phyloP scores from a whole-genome alignment of 1,139 yeast species.

The Yamadazyma friedrichii region DNA sequence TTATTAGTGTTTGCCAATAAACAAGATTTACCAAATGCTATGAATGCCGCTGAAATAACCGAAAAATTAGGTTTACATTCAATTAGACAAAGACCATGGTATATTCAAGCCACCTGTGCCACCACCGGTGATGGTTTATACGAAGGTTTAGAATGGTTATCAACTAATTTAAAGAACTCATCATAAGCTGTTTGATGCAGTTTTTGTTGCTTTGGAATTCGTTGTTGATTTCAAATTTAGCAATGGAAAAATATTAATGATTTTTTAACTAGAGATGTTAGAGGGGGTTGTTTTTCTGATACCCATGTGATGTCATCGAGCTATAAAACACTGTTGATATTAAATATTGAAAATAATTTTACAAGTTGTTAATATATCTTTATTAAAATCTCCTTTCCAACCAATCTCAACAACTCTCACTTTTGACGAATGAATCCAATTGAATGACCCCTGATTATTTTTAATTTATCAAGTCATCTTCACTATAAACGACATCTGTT shows the following conservation, averaged over 20 bases:
- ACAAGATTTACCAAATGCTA: constrained; percentile 45
- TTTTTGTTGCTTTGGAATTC: background rate
- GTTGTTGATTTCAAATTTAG: background rate
- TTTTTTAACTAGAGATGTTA: too few species aligned
- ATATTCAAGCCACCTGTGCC: constrained; percentile 44
- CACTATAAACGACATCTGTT: background rate
- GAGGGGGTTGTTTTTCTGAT: too few species aligned
- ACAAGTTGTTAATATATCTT: constrained; percentile 3
- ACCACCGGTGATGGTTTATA: constrained; percentile 45
- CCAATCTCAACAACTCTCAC: background rate
- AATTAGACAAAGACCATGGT: constrained; percentile 45
- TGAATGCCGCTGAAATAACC: constrained; percentile 46
- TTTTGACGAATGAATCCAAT: too few species aligned
- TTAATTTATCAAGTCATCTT: background rate
- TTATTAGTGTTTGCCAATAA: constrained; percentile 43
- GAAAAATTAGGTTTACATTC: constrained; percentile 44
- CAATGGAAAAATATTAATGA: background rate
- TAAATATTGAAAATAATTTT: constrained; percentile 2
- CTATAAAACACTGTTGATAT: background rate
- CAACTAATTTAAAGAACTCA: constrained; percentile 34
- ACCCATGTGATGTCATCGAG: too few species aligned
- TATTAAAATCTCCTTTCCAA: constrained; percentile 1
- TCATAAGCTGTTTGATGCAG: background rate
- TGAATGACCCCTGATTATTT: background rate
- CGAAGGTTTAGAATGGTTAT: constrained; percentile 45